Evolutionary conservation across 208 protist species (phyloP).

Genomic region (Wallacemonas sp.): DNA sequence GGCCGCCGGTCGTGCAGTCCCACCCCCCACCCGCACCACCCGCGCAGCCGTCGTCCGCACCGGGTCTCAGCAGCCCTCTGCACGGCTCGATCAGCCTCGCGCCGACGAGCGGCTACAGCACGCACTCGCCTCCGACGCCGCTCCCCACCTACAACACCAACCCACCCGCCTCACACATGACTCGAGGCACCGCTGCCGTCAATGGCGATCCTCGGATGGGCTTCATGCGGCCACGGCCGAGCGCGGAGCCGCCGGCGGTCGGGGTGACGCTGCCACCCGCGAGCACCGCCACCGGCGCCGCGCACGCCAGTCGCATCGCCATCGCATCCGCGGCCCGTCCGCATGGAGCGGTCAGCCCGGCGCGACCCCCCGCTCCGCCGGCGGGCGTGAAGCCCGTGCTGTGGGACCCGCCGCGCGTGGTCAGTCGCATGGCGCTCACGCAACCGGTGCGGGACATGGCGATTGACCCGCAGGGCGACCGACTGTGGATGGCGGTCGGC

Average conservation of each 20-base stretch:
- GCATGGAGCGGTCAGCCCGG: background rate
- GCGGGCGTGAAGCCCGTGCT: background rate
- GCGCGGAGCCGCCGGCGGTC: too few species aligned
- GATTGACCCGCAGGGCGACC: conserved; percentile 58
- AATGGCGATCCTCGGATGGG: too few species aligned
- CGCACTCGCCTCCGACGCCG: too few species aligned
- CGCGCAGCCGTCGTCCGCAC: too few species aligned
- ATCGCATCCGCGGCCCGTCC: too few species aligned
- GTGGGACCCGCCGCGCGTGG: conserved; percentile 27
- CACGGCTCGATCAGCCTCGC: background rate
- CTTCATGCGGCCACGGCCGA: too few species aligned
- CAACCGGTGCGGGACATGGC: conserved; percentile 59
- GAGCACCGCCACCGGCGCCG: too few species aligned
- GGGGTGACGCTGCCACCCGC: too few species aligned
- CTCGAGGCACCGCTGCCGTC: too few species aligned
- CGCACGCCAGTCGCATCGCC: too few species aligned
- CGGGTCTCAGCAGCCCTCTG: conserved; percentile 5
- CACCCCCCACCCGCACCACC: background rate
- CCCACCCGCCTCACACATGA: too few species aligned
- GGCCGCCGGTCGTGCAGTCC: conserved; percentile 2
- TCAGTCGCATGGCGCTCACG: conserved; percentile 59
- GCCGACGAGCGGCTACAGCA: background rate
- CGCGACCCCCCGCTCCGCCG: background rate
- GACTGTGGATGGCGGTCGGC: conserved; percentile 72
- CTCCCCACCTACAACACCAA: too few species aligned